These are phyloP conservation scores for Umbilicus rupestris DNA, from an alignment of 164 flowering plant genomes.

Conservation along the genomic window DNA sequence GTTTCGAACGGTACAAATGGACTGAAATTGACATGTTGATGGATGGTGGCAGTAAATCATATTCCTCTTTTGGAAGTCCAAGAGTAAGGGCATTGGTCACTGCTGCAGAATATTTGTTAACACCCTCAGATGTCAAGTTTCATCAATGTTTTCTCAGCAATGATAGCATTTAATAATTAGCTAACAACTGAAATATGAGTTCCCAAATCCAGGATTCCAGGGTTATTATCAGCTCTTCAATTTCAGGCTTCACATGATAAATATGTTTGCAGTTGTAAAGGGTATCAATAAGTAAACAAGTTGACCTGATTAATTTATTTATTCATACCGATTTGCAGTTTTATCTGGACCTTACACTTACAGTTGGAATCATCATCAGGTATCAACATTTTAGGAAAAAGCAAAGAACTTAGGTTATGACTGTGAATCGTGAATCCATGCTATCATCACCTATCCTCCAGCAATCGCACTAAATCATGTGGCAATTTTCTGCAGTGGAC, in stretches of 20 bases:
- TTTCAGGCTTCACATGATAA: neutral
- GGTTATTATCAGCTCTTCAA: neutral
- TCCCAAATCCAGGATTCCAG: neutral
- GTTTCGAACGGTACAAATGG: neutral
- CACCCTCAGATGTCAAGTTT: no score
- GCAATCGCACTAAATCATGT: neutral
- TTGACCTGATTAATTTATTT: neutral
- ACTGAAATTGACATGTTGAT: no score
- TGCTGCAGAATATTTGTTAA: no score
- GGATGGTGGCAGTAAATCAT: no score
- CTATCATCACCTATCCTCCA: neutral
- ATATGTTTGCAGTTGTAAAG: neutral
- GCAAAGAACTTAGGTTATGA: neutral
- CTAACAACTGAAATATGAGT: neutral
- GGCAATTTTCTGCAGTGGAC: constrained; percentile 47
- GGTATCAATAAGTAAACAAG: no score
- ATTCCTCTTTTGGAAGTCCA: no score
- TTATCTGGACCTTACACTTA: constrained; percentile 96
- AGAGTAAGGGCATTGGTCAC: no score
- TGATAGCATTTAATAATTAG: neutral
- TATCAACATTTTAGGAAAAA: constrained; percentile 13
- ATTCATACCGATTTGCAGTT: constrained; percentile 43
- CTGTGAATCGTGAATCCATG: neutral
- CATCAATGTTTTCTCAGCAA: no score
- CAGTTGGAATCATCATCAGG: constrained; percentile 99